Percentiles rank a stretch among this genome's conserved stretches.
Evolutionary conservation across 1,284 basidiomycete genomes (phyloP).

Genomic region (Melampsora larici-populina): DNA sequence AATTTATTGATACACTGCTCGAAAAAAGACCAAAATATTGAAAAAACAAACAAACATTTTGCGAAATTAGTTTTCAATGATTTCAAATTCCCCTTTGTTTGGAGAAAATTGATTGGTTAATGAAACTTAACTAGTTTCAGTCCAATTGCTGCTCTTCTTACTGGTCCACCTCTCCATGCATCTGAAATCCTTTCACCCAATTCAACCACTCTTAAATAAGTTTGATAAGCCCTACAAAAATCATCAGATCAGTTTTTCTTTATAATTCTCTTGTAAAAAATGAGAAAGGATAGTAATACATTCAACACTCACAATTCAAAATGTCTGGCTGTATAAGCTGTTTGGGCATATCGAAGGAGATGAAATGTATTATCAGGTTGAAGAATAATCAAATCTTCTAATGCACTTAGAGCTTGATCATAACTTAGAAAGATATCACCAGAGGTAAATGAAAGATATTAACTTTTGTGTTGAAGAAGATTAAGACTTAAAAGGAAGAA

Average conservation of each 20-base stretch:
- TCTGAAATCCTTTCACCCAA: slow-evolving; percentile 58
- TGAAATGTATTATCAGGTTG: slow-evolving; percentile 81
- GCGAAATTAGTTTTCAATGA: too few relatives aligned
- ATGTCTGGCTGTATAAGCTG: slow-evolving; percentile 70
- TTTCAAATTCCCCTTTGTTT: too few relatives aligned
- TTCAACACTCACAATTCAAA: slow-evolving; percentile 56
- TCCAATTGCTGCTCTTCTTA: slow-evolving; percentile 38
- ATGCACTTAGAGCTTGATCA: slow-evolving; percentile 65
- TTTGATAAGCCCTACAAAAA: slow-evolving; percentile 72
- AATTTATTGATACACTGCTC: too few relatives aligned
- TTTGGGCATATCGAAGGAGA: slow-evolving; percentile 77
- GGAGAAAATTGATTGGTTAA: too few relatives aligned
- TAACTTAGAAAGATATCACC: slow-evolving; percentile 57
- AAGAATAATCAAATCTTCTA: slow-evolving; percentile 76
- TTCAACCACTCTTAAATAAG: slow-evolving; percentile 75
- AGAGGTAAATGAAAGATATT: not conserved
- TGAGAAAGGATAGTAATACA: too few relatives aligned
- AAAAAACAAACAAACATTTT: too few relatives aligned
- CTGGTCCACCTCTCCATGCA: slow-evolving; percentile 35
- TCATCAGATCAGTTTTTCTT: too few relatives aligned
- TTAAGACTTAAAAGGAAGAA: slow-evolving; percentile 8
- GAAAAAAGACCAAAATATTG: too few relatives aligned
- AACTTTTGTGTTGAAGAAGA: slow-evolving; percentile 46
- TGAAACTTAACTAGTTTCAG: slow-evolving; percentile 17
- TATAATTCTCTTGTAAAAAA: too few relatives aligned